A percentile compares a stretch with the other conserved stretches of the same genome.
Evolutionary conservation across 2,329 filamentous ascomycete genomes (phyloP).

Genomic region (Emergomyces africanus): DNA sequence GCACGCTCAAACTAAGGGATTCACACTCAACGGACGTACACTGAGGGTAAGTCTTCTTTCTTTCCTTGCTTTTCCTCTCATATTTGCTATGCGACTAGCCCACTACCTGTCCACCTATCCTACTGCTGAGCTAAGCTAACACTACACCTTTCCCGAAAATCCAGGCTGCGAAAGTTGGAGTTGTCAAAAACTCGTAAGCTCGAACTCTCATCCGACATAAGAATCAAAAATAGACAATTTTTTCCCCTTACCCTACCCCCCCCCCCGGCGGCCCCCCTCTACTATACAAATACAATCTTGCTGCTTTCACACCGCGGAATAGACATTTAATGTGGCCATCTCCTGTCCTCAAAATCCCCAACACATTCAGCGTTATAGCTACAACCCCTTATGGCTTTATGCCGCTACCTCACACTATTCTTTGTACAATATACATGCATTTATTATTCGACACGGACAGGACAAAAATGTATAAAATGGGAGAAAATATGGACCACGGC

Average conservation of each 20-base stretch:
- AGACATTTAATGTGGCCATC: not conserved
- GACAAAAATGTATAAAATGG: not conserved
- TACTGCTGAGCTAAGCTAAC: conserved; percentile 7
- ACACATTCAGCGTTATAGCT: not conserved
- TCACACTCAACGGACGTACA: conserved; percentile 80
- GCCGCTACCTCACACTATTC: not conserved
- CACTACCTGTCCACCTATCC: not conserved
- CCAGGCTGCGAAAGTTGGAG: conserved; percentile 80
- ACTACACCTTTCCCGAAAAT: conserved; percentile 2
- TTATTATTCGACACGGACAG: not conserved
- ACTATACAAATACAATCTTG: not conserved
- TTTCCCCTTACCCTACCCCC: too few species aligned
- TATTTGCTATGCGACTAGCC: not conserved
- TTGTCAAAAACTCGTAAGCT: conserved; percentile 63
- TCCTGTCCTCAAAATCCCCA: not conserved
- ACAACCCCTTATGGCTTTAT: not conserved
- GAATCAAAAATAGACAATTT: not conserved
- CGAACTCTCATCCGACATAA: not conserved
- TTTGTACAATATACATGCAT: conserved; percentile 2
- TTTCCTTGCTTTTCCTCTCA: not conserved
- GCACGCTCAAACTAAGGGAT: conserved; percentile 89
- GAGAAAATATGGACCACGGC: not conserved
- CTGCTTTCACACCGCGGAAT: not conserved
- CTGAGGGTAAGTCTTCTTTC: conserved; percentile 44
- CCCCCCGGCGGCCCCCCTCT: too few species aligned